Evolutionary conservation across 345 rosid species (phyloP).

Genomic region (Populus tremula): DNA sequence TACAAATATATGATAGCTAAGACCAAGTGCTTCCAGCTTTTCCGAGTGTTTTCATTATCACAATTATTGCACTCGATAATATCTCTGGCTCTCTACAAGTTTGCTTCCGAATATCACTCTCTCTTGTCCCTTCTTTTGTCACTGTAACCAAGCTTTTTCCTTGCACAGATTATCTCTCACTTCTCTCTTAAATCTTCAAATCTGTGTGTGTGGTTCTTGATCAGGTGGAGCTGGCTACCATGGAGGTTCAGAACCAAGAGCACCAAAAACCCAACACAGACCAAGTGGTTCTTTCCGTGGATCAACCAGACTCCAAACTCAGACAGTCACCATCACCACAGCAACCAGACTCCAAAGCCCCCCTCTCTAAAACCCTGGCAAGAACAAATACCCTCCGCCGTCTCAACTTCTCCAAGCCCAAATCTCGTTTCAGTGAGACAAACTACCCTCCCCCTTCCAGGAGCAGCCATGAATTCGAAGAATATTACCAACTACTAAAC

Average conservation of each 20-base stretch:
- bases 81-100: not conserved
- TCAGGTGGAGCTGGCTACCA: not conserved
- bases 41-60: not conserved
- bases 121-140: no score
- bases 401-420: slow-evolving; percentile 46
- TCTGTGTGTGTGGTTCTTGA: not conserved
- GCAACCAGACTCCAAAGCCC: not conserved
- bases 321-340: not conserved
- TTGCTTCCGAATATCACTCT: no score
- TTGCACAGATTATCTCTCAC: no score
- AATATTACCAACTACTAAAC: slow-evolving; percentile 2
- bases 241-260: slow-evolving; percentile 9
- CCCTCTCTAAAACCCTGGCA: not conserved
- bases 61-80: not conserved
- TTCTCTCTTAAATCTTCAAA: not conserved
- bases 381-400: slow-evolving; percentile 25
- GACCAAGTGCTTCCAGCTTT: not conserved
- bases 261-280: slow-evolving; percentile 11
- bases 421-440: slow-evolving; percentile 43
- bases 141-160: not conserved
- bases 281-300: slow-evolving; percentile 29
- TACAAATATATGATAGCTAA: no score
- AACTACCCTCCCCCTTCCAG: slow-evolving; percentile 12
- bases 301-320: slow-evolving; percentile 21
- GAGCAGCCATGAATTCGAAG: slow-evolving; percentile 8